Conservation (phyloP, 2,329 filamentous ascomycete species). For the Paramyrothecium roridum region DNA sequence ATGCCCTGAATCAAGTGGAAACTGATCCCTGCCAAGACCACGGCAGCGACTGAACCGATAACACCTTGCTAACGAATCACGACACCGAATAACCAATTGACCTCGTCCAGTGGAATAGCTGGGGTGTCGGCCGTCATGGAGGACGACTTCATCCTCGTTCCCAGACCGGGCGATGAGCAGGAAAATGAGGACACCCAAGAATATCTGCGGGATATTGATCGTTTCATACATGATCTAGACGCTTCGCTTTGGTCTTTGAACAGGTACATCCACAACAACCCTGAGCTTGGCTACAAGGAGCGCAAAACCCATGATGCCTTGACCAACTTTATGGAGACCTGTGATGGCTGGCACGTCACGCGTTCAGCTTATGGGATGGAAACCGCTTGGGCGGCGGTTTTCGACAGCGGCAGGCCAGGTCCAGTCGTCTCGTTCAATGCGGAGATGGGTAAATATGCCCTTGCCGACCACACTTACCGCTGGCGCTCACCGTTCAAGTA, state of each 20-base stretch:
- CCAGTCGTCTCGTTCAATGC: slow-evolving; percentile 37
- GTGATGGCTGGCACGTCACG: slow-evolving; percentile 32
- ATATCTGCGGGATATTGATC: slow-evolving; percentile 4
- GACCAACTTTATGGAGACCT: slow-evolving; percentile 28
- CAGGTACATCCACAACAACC: slow-evolving; percentile 43
- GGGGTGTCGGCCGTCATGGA: neutral
- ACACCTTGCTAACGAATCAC: no score
- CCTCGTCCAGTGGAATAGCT: neutral
- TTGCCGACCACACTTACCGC: neutral
- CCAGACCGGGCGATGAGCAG: neutral
- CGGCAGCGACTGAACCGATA: no score
- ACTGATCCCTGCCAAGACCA: no score
- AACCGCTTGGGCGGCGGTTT: slow-evolving; percentile 39
- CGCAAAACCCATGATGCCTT: slow-evolving; percentile 37
- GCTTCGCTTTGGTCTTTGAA: slow-evolving; percentile 40
- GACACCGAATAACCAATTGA: no score
- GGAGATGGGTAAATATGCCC: slow-evolving; percentile 8
- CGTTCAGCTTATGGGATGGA: slow-evolving; percentile 36
- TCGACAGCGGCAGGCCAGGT: slow-evolving; percentile 28
- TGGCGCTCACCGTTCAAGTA: slow-evolving; percentile 11
- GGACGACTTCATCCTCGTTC: slow-evolving; percentile 6
- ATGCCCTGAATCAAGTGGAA: no score
- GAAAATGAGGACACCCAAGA: neutral
- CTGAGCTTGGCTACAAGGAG: slow-evolving; percentile 39
- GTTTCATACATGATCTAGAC: slow-evolving; percentile 63